phyloP scores from a whole-genome alignment of 352 stramenopile species.

The Pythium brachiatum region DNA sequence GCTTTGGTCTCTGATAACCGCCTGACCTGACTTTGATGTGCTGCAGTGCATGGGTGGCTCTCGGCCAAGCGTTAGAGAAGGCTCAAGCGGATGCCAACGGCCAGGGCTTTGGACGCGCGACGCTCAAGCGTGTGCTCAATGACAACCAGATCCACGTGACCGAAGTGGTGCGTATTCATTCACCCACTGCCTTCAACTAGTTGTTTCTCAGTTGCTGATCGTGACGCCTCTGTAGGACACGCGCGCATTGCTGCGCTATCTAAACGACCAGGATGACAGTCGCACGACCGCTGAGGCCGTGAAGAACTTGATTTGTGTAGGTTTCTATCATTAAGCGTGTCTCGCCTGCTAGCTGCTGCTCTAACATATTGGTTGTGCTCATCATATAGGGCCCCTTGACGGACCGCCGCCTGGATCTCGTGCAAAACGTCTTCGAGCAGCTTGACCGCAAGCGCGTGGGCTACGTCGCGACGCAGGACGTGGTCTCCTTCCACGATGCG shows the following conservation, averaged over 20 bases:
- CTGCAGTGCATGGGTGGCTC: slow-evolving; percentile 47
- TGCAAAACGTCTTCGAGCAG: slow-evolving; percentile 66
- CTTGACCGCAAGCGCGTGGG: slow-evolving; percentile 59
- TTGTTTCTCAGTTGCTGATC: background rate
- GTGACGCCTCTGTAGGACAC: slow-evolving; percentile 34
- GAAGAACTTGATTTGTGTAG: slow-evolving; percentile 65
- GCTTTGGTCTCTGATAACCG: background rate
- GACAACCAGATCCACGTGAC: slow-evolving; percentile 47
- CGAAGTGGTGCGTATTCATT: slow-evolving; percentile 44
- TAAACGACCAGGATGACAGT: slow-evolving; percentile 36
- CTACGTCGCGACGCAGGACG: slow-evolving; percentile 54
- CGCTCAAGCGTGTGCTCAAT: slow-evolving; percentile 57
- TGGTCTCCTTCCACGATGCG: slow-evolving; percentile 49
- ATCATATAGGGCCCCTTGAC: slow-evolving; percentile 36
- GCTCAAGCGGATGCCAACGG: slow-evolving; percentile 33
- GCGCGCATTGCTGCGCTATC: slow-evolving; percentile 42
- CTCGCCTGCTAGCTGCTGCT: background rate
- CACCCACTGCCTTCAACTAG: background rate
- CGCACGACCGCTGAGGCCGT: slow-evolving; percentile 42
- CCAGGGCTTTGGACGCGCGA: slow-evolving; percentile 41
- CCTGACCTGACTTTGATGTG: background rate
- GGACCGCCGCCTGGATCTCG: slow-evolving; percentile 53
- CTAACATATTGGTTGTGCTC: background rate
- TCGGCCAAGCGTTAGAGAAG: slow-evolving; percentile 51
- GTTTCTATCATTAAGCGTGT: background rate